Conservation (phyloP, 805 yeast species). For the Cyberlindnera mrakii region DNA sequence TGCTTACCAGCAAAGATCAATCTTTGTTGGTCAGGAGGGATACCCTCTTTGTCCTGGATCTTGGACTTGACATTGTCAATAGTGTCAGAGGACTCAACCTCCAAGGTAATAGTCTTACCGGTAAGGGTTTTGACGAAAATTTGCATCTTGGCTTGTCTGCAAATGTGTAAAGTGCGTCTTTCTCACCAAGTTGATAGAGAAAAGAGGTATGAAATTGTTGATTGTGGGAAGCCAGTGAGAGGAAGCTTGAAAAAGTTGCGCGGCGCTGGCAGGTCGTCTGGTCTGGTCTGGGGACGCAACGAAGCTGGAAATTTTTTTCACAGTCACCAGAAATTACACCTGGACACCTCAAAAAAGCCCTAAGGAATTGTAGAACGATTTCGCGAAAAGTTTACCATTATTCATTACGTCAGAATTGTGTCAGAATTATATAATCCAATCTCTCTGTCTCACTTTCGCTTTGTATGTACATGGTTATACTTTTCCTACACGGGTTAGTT, state of each 20-base stretch:
- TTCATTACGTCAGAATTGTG: too few species aligned
- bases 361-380: too few species aligned
- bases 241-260: conserved; percentile 1
- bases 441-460: too few species aligned
- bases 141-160: conserved; percentile 69
- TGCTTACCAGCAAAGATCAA: conserved; percentile 97
- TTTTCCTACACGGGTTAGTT: too few species aligned
- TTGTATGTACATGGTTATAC: too few species aligned
- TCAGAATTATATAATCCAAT: too few species aligned
- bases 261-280: not conserved
- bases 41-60: conserved; percentile 96
- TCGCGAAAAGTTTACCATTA: too few species aligned
- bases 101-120: conserved; percentile 98
- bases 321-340: conserved; percentile 4
- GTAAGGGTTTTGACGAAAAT: conserved; percentile 99
- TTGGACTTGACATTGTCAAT: conserved; percentile 95
- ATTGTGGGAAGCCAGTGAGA: not conserved
- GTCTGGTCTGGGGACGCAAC: not conserved
- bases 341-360: too few species aligned
- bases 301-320: conserved; percentile 5
- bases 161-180: conserved; percentile 24
- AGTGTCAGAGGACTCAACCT: conserved; percentile 96
- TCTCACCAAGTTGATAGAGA: conserved; percentile 25
- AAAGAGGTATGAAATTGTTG: not conserved
- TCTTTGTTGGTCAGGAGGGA: conserved; percentile 97